These are phyloP conservation scores for Proliferodiscus dingleyae DNA, from an alignment of 2,329 filamentous ascomycete species.

Conservation along the genomic window DNA sequence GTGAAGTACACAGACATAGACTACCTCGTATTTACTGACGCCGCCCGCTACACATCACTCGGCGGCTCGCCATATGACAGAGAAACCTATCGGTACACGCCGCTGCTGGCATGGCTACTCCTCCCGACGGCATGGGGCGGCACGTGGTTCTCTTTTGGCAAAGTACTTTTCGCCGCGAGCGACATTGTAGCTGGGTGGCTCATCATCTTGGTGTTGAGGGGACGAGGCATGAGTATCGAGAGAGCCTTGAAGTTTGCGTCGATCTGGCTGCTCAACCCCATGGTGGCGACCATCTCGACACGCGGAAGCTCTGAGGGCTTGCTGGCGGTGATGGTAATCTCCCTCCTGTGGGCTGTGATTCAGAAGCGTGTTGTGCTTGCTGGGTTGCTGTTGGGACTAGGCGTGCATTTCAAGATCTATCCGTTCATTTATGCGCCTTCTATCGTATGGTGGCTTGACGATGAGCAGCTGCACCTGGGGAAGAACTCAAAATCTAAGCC, in stretches of 20 bases:
- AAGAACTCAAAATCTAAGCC: not conserved
- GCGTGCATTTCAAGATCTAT: slow-evolving; percentile 98
- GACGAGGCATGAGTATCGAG: slow-evolving; percentile 33
- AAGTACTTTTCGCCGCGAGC: slow-evolving; percentile 75
- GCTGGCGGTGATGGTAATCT: slow-evolving; percentile 77
- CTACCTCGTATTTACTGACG: slow-evolving; percentile 97
- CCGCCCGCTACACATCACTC: slow-evolving; percentile 68
- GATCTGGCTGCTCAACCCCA: slow-evolving; percentile 93
- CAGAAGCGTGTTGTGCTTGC: slow-evolving; percentile 58
- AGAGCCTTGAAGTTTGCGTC: slow-evolving; percentile 70
- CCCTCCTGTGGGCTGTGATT: slow-evolving; percentile 76
- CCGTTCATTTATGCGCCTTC: slow-evolving; percentile 90
- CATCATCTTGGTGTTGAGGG: slow-evolving; percentile 52
- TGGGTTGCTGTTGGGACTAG: slow-evolving; percentile 71
- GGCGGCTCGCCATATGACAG: slow-evolving; percentile 74
- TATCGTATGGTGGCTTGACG: slow-evolving; percentile 76
- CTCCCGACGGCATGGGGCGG: slow-evolving; percentile 68
- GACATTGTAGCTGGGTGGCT: slow-evolving; percentile 84
- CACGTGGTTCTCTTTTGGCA: slow-evolving; percentile 72
- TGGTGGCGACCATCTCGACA: slow-evolving; percentile 97
- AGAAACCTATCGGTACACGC: slow-evolving; percentile 96
- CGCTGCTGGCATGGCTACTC: slow-evolving; percentile 85
- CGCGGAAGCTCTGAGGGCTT: slow-evolving; percentile 90
- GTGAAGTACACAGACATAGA: slow-evolving; percentile 99
- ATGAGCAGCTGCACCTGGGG: slow-evolving; percentile 37